A percentile compares a stretch with the other conserved stretches of the same genome.
Conservation (phyloP, 352 stramenopile species). For the Pythium dissimile region DNA sequence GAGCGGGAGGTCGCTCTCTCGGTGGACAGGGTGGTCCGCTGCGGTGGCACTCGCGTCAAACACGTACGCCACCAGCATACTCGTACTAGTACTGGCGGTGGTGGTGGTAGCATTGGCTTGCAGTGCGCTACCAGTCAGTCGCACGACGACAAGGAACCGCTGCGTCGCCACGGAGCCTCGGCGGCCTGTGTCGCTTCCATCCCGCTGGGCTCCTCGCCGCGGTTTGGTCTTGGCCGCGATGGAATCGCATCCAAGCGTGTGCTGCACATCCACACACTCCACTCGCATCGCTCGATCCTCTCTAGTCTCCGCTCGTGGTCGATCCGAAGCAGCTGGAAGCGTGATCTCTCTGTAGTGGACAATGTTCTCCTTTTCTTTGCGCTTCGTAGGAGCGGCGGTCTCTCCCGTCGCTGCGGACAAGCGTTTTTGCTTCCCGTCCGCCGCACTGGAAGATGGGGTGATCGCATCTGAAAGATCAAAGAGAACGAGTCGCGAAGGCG, state of each 20-base stretch:
- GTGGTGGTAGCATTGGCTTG: no score
- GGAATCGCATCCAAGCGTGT: no score
- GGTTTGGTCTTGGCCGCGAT: no score
- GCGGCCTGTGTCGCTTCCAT: no score
- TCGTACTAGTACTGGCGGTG: no score
- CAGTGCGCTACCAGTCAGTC: not conserved
- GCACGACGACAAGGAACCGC: conserved; percentile 5
- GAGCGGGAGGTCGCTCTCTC: conserved; percentile 7
- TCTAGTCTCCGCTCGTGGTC: no score
- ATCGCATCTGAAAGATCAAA: conserved; percentile 13
- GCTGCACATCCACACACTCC: conserved; percentile 7
- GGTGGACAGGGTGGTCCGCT: conserved; percentile 9
- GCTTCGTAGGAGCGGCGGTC: not conserved
- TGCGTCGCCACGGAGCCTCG: not conserved
- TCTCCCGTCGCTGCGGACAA: no score
- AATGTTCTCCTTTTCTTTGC: conserved; percentile 3
- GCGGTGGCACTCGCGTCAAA: conserved; percentile 1
- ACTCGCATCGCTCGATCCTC: not conserved
- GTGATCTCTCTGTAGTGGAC: conserved; percentile 21
- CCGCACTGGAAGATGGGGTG: not conserved
- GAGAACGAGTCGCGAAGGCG: conserved; percentile 11
- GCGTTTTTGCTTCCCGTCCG: not conserved
- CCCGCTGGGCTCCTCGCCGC: not conserved
- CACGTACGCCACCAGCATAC: not conserved
- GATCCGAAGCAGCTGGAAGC: no score